phyloP scores from a whole-genome alignment of 140 eudicot genomes.

The Bidens hawaiensis region DNA sequence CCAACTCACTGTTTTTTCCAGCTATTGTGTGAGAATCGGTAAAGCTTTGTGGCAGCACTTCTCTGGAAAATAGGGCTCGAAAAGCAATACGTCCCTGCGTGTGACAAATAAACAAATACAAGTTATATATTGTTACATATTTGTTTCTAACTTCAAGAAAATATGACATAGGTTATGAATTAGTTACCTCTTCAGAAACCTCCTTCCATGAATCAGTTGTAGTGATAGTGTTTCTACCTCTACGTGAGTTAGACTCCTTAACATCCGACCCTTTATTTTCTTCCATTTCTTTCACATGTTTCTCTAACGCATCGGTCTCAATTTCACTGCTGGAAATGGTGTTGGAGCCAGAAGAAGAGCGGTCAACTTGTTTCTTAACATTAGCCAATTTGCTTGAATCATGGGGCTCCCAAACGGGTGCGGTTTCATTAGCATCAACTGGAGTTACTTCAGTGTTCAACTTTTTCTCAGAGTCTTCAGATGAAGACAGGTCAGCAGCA shows the following conservation, averaged over 20 bases:
- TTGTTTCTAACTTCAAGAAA: neutral
- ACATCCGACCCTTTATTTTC: slow-evolving; percentile 47
- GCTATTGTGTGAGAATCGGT: neutral
- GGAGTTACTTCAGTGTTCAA: slow-evolving; percentile 25
- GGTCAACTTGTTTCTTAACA: slow-evolving; percentile 68
- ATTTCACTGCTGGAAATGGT: slow-evolving; percentile 90
- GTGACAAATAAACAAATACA: neutral
- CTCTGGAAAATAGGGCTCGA: slow-evolving; percentile 73
- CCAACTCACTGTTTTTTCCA: slow-evolving; percentile 26
- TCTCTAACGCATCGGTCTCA: slow-evolving; percentile 71
- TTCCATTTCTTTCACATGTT: slow-evolving; percentile 55
- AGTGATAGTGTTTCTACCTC: slow-evolving; percentile 45
- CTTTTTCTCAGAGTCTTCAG: slow-evolving; percentile 62
- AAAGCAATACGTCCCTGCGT: slow-evolving; percentile 87
- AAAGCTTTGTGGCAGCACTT: slow-evolving; percentile 69
- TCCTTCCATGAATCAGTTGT: slow-evolving; percentile 84
- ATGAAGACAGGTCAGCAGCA: slow-evolving; percentile 44
- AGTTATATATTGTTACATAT: neutral
- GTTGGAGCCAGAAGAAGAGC: slow-evolving; percentile 94
- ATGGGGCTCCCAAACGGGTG: slow-evolving; percentile 27
- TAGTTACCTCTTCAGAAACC: slow-evolving; percentile 89
- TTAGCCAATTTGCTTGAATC: slow-evolving; percentile 42
- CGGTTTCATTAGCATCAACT: slow-evolving; percentile 32
- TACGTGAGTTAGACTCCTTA: slow-evolving; percentile 51
- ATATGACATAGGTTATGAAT: neutral